A percentile compares a stretch with the other conserved stretches of the same genome.
Evolutionary conservation across 2,329 filamentous ascomycete species (phyloP).

Genomic region (Trichophyton mentagrophytes): DNA sequence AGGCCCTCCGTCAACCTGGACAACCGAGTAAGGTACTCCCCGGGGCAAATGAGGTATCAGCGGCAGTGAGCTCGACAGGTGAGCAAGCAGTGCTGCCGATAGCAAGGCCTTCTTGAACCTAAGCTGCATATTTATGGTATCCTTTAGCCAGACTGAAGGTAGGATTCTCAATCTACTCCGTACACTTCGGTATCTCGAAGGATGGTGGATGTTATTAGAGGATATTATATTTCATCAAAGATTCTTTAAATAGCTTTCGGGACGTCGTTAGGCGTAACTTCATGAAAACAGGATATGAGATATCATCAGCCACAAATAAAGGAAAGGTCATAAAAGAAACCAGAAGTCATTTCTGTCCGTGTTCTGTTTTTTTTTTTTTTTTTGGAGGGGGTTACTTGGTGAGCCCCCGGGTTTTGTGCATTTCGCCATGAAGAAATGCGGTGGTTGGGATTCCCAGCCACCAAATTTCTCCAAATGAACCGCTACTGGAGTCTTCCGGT

Average conservation of each 20-base stretch:
- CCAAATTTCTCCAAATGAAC: not conserved
- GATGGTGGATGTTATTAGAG: not conserved
- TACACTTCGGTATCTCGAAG: not conserved
- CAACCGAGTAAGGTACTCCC: constrained; percentile 13
- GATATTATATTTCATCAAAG: not conserved
- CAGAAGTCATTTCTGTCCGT: not conserved
- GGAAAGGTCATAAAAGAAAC: not conserved
- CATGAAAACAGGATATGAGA: not conserved
- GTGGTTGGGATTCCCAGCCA: constrained; percentile 11
- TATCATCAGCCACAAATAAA: not conserved
- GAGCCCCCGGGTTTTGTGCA: constrained; percentile 3
- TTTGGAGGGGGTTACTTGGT: not conserved
- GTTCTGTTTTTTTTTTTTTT: no score
- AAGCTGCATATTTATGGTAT: not conserved
- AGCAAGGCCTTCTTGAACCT: not conserved
- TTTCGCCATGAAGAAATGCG: not conserved
- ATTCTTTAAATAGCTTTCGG: not conserved
- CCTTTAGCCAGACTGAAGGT: not conserved
- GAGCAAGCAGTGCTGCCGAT: not conserved
- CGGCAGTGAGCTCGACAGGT: not conserved
- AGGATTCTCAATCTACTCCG: not conserved
- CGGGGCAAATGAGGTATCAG: constrained; percentile 3
- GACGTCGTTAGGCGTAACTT: not conserved
- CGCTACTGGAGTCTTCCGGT: not conserved
- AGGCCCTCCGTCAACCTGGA: constrained; percentile 14